Evolutionary conservation across 768 basidiomycete genomes (phyloP).

Genomic region (Russula vinacea): DNA sequence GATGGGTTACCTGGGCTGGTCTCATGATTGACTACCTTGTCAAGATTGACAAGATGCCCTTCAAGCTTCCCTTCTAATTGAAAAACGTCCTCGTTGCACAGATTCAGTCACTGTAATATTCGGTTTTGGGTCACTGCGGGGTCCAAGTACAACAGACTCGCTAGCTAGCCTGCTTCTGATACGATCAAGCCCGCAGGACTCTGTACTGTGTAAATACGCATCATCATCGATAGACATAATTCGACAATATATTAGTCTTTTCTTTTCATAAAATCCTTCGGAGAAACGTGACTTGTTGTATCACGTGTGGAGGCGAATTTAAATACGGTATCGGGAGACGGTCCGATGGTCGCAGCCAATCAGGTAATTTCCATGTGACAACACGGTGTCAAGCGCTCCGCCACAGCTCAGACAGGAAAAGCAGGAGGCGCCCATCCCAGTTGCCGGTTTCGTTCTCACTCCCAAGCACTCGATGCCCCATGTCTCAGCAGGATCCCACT

Average conservation of each 20-base stretch:
- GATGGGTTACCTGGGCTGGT: slow-evolving; percentile 31
- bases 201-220: slow-evolving; percentile 11
- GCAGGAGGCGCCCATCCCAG: background rate
- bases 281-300: too few species aligned
- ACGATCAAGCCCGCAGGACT: background rate
- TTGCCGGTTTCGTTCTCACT: too few species aligned
- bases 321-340: too few species aligned
- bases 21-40: slow-evolving; percentile 30
- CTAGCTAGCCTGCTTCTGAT: background rate
- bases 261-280: background rate
- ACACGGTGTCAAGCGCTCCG: background rate
- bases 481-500: slow-evolving; percentile 22
- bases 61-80: slow-evolving; percentile 18
- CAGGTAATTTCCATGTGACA: too few species aligned
- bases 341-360: too few species aligned
- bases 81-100: background rate
- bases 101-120: slow-evolving; percentile 6
- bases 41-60: slow-evolving; percentile 27
- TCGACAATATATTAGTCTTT: background rate
- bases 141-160: slow-evolving; percentile 2
- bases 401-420: background rate
- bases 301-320: too few species aligned
- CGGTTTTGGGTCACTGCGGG: background rate
- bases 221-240: slow-evolving; percentile 7
- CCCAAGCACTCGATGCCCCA: slow-evolving; percentile 21